These are phyloP conservation scores for Rhynchosporium secalis DNA, from an alignment of 2,329 filamentous ascomycete species.

Conservation along the genomic window DNA sequence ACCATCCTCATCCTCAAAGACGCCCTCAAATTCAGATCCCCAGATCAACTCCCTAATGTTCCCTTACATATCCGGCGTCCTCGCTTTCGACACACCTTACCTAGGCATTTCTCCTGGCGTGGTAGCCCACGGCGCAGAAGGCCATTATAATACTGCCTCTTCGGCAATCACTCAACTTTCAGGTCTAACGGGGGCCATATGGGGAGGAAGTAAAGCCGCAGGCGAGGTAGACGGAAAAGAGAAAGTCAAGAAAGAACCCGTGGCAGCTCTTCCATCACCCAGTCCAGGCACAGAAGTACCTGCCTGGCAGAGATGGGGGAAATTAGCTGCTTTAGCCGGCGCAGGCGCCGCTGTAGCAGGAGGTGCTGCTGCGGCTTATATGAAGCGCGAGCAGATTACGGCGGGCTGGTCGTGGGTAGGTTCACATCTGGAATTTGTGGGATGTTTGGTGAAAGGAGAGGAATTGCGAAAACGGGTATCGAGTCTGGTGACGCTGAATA, in stretches of 20 bases:
- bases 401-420: slow-evolving; percentile 79
- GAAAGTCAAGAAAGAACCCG: slow-evolving; percentile 40
- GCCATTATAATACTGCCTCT: slow-evolving; percentile 74
- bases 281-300: slow-evolving; percentile 43
- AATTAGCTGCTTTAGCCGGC: slow-evolving; percentile 81
- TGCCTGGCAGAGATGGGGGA: slow-evolving; percentile 78
- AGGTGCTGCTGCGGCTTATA: slow-evolving; percentile 81
- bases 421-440: slow-evolving; percentile 91
- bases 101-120: slow-evolving; percentile 79
- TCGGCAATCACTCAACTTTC: slow-evolving; percentile 67
- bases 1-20: slow-evolving; percentile 13
- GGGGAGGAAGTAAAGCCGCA: slow-evolving; percentile 51
- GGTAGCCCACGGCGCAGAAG: slow-evolving; percentile 83
- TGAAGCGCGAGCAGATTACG: slow-evolving; percentile 77
- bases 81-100: slow-evolving; percentile 94
- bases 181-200: slow-evolving; percentile 67
- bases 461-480: slow-evolving; percentile 75
- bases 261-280: slow-evolving; percentile 43
- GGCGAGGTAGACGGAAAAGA: slow-evolving; percentile 34
- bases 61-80: slow-evolving; percentile 84
- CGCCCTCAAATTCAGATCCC: slow-evolving; percentile 17
- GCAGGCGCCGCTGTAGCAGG: slow-evolving; percentile 80
- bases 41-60: slow-evolving; percentile 74
- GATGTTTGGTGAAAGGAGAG: slow-evolving; percentile 79
- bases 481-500: slow-evolving; percentile 63